phyloP scores from a whole-genome alignment of 2,329 filamentous ascomycete genomes.

The Colletotrichum sp. region DNA sequence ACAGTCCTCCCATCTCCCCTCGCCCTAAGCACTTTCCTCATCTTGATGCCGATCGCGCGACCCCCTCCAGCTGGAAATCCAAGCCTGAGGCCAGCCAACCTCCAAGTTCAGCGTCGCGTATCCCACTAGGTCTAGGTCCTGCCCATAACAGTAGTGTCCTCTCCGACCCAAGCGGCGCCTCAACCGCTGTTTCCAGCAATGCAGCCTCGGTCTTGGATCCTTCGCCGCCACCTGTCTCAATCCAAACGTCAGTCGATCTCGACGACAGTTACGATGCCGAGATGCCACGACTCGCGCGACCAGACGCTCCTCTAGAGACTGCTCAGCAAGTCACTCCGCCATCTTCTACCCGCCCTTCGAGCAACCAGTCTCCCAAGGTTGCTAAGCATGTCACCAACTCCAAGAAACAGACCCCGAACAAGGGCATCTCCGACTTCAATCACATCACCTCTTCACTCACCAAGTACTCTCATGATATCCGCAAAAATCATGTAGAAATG shows the following conservation, averaged over 20 bases:
- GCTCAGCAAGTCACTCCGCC: constrained; percentile 17
- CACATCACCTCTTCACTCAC: constrained; percentile 20
- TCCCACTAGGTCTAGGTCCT: not conserved
- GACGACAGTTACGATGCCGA: constrained; percentile 9
- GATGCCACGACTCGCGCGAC: constrained; percentile 6
- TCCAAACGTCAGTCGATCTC: constrained; percentile 16
- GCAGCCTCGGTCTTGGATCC: constrained; percentile 15
- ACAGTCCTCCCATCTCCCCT: not conserved
- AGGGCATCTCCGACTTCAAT: constrained; percentile 46
- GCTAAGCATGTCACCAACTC: constrained; percentile 17
- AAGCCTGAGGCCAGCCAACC: not conserved
- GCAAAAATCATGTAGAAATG: constrained; percentile 49
- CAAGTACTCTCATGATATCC: constrained; percentile 46
- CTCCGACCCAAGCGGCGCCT: constrained; percentile 16
- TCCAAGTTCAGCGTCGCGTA: not conserved
- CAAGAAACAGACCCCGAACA: constrained; percentile 34
- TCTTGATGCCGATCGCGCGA: constrained; percentile 5
- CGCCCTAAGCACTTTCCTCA: not conserved
- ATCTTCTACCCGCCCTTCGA: constrained; percentile 14
- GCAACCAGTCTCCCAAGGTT: constrained; percentile 31
- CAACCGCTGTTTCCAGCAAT: constrained; percentile 20
- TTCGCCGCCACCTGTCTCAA: constrained; percentile 16
- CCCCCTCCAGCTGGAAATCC: not conserved
- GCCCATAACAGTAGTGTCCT: not conserved
- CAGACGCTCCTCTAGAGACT: not conserved